Evolutionary conservation across 23 red algal species (phyloP).

Genomic region (Gracilaria caudata): DNA sequence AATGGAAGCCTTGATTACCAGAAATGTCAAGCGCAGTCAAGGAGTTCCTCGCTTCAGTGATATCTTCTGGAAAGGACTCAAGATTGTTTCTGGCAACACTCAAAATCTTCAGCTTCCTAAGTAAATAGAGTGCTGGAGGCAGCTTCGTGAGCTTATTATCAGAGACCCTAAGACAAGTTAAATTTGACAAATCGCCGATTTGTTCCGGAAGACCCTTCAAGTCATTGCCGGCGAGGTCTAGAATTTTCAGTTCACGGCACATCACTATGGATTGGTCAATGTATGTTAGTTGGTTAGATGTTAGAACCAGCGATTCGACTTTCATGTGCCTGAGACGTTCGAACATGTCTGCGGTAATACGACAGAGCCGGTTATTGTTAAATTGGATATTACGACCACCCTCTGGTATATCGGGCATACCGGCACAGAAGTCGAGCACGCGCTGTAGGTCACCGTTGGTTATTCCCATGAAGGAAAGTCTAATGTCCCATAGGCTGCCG

Average conservation of each 20-base stretch:
- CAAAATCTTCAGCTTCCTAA: slow-evolving; percentile 38
- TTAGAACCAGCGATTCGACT: slow-evolving; percentile 24
- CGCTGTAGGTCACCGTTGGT: slow-evolving; percentile 1
- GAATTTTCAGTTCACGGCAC: slow-evolving; percentile 11
- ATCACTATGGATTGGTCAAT: neutral
- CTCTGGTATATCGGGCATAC: neutral
- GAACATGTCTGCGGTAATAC: neutral
- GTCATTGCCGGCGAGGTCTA: slow-evolving; percentile 37
- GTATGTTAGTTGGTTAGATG: slow-evolving; percentile 15
- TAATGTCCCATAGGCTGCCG: neutral
- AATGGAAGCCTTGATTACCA: slow-evolving; percentile 17
- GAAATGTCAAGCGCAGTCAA: slow-evolving; percentile 31
- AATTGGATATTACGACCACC: slow-evolving; percentile 14
- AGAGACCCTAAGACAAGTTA: slow-evolving; percentile 22
- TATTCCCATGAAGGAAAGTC: slow-evolving; percentile 30
- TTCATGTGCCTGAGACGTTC: neutral
- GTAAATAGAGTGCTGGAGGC: neutral
- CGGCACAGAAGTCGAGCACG: neutral
- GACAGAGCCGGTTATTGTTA: slow-evolving; percentile 21
- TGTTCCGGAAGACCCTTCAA: slow-evolving; percentile 4
- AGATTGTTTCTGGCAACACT: slow-evolving; percentile 35
- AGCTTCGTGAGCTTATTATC: slow-evolving; percentile 34
- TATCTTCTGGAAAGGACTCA: slow-evolving; percentile 22
- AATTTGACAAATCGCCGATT: slow-evolving; percentile 6
- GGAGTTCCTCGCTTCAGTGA: neutral